These are phyloP conservation scores for Plectosphaerella sp. DNA, from an alignment of 2,329 filamentous ascomycete species.

Conservation along the genomic window DNA sequence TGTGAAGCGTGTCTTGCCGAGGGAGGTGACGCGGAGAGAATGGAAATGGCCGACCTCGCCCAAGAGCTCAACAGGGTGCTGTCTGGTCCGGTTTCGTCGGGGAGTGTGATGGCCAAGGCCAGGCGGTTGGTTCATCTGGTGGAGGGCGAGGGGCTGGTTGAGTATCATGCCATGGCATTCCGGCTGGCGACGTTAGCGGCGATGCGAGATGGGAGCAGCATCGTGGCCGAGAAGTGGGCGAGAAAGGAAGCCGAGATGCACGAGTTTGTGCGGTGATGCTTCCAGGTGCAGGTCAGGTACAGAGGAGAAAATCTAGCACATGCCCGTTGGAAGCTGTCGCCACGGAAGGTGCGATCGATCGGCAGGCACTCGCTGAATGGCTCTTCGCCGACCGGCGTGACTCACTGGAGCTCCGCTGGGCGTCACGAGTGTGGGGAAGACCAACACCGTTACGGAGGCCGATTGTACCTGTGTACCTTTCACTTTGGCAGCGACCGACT, in stretches of 20 bases:
- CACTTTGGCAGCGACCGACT: too few species aligned
- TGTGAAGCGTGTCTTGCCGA: constrained; percentile 27
- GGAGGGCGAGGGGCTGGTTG: constrained; percentile 16
- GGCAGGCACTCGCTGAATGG: too few species aligned
- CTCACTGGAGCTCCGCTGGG: not conserved
- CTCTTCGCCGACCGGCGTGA: too few species aligned
- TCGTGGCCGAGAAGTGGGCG: constrained; percentile 16
- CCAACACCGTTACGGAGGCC: not conserved
- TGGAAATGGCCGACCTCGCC: constrained; percentile 23
- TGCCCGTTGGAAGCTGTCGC: too few species aligned
- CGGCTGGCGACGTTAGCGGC: constrained; percentile 14
- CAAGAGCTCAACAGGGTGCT: constrained; percentile 25
- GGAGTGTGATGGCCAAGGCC: constrained; percentile 10
- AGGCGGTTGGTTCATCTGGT: constrained; percentile 14
- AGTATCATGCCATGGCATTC: constrained; percentile 18
- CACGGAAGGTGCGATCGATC: too few species aligned
- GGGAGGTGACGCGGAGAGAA: constrained; percentile 22
- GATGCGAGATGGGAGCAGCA: constrained; percentile 7
- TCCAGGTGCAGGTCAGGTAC: too few species aligned
- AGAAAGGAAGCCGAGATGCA: constrained; percentile 13
- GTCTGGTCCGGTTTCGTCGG: constrained; percentile 7
- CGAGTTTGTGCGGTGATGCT: not conserved
- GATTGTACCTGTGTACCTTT: too few species aligned
- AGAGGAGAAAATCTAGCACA: too few species aligned
- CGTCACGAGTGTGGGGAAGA: not conserved